Evolutionary conservation across 208 protist species (phyloP).

Genomic region (Crithidia expoeki): DNA sequence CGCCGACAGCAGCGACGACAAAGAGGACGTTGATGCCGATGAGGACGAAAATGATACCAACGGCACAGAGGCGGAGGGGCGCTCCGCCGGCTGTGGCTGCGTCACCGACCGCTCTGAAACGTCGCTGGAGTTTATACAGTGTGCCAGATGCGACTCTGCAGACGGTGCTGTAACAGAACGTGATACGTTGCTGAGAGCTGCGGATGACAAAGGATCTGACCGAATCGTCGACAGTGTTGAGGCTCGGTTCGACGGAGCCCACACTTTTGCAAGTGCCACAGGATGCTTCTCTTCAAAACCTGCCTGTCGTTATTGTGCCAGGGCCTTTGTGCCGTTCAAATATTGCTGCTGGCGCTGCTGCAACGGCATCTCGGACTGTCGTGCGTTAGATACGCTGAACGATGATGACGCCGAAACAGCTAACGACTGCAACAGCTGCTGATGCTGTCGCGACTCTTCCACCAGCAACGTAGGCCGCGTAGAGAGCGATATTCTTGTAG

Average conservation of each 20-base stretch:
- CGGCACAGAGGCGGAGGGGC: neutral
- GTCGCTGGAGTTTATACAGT: neutral
- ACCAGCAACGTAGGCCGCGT: neutral
- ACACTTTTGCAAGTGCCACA: too few relatives aligned
- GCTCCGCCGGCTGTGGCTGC: slow-evolving; percentile 10
- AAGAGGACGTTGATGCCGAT: neutral
- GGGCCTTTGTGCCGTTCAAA: too few relatives aligned
- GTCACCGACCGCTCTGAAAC: neutral
- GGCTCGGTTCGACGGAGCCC: neutral
- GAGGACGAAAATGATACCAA: neutral
- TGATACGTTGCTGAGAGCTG: neutral
- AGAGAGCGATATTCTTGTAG: neutral
- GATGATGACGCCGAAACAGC: too few relatives aligned
- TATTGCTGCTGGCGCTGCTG: too few relatives aligned
- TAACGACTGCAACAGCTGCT: neutral
- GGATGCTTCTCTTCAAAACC: neutral
- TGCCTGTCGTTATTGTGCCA: neutral
- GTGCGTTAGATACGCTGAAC: too few relatives aligned
- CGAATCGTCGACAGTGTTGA: neutral
- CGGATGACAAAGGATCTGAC: neutral
- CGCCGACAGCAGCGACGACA: neutral
- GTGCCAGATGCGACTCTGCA: neutral
- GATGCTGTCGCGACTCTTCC: neutral
- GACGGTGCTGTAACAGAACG: neutral
- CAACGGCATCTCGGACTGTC: too few relatives aligned